A percentile compares a stretch with the other conserved stretches of the same genome.
These are phyloP conservation scores for Coriaria nepalensis DNA, from an alignment of 306 rosid genomes.

Conservation along the genomic window DNA sequence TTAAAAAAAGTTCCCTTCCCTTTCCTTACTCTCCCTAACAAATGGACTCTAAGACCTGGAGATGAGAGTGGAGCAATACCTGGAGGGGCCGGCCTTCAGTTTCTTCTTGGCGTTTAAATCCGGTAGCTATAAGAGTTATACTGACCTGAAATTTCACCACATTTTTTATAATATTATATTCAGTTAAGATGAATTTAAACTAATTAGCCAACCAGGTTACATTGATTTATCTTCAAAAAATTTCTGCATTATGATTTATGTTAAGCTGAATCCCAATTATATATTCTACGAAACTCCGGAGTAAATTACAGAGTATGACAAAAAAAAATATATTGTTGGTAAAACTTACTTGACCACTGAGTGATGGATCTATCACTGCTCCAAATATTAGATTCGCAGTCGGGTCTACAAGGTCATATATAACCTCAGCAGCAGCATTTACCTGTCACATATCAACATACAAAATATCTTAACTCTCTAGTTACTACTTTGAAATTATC, in stretches of 20 bases:
- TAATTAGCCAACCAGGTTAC: not conserved
- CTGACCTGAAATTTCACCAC: conserved; percentile 47
- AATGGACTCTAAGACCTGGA: too few relatives aligned
- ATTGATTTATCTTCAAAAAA: too few relatives aligned
- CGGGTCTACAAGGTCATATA: conserved; percentile 97
- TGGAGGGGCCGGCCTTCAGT: conserved; percentile 61
- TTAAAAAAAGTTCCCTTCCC: too few relatives aligned
- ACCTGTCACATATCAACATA: conserved; percentile 32
- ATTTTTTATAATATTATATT: not conserved
- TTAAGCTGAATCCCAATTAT: too few relatives aligned
- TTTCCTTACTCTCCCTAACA: too few relatives aligned
- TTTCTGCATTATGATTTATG: too few relatives aligned
- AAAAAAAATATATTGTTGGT: conserved; percentile 1
- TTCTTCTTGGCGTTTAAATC: conserved; percentile 99
- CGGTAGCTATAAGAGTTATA: conserved; percentile 92
- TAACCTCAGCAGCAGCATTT: conserved; percentile 99
- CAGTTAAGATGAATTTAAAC: conserved; percentile 4
- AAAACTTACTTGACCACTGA: conserved; percentile 88
- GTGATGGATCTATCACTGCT: conserved; percentile 96
- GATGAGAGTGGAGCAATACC: conserved; percentile 30
- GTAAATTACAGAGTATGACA: not conserved
- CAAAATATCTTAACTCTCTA: too few relatives aligned
- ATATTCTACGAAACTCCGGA: too few relatives aligned
- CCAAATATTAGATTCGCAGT: conserved; percentile 94
- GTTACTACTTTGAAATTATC: too few relatives aligned